Base-by-base conservation (phyloP, 495 filamentous ascomycete species). In the Hypoxylon trugodes region DNA sequence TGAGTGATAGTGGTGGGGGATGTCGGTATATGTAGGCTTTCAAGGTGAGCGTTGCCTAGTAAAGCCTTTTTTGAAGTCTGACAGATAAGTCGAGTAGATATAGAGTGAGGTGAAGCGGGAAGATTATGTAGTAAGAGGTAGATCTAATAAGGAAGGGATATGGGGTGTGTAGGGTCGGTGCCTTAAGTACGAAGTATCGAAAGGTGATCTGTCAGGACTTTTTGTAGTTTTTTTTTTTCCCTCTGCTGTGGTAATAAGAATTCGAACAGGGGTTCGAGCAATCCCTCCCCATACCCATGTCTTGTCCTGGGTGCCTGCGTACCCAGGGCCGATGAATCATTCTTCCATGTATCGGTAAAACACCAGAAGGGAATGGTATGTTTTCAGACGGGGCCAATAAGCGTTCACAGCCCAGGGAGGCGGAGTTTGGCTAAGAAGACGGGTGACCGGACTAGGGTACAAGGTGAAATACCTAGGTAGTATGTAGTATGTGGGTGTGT, bases 281-380 rank as follows among this genome's bases (percentile, higher is more conserved):
- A n/a, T 35, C 63, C 41, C 50, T 50, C 45, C 26, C 51, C 54
- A 41, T 43, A 66, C 62, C 64, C 52, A 57, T 66, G 57, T 53
- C 35, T 10, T 19, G 24, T 55, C 22, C 38, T 58, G 50, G 57
- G 57, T 66, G 64, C 51, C 63, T 66, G 52, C 63, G 41, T 62
- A 57, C 58, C n/a, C 63, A 59, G 65, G 61, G 60, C 45, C 56
- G 55, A 68, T 69, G 50, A 57, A 61, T 61, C 68, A 59, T 60
- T 69, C 50, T 58, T 47, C 61, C 59, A 52, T 38, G n/a, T n/a
- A 66, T 54, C 45, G 53, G 51, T 47, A 49, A 52, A 48, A 58
- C 33, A 61, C 64, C 41, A 65, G 65, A 73, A 63, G 46, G 68
- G 70, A 68, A 73, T 68, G 61, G 70, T 62, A 59, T 64, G 66